Evolutionary conservation across 2,329 filamentous ascomycete species (phyloP).

Genomic region (Pseudogymnoascus sp.): DNA sequence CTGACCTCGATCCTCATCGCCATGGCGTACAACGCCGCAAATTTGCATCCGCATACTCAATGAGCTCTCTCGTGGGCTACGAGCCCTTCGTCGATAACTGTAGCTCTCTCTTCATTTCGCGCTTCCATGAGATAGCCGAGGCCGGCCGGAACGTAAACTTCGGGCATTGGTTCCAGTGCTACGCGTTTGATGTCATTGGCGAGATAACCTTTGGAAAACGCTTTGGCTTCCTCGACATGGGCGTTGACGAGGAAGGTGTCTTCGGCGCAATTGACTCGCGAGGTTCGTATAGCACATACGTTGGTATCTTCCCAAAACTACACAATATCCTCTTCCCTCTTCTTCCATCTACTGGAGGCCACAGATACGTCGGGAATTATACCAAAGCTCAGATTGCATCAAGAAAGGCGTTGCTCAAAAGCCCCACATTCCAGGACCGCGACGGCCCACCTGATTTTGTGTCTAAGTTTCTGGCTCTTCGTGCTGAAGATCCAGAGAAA

Average conservation of each 20-base stretch:
- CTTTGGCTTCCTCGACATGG: constrained; percentile 39
- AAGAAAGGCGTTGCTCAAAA: constrained; percentile 14
- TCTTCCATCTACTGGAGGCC: constrained; percentile 18
- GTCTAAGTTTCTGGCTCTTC: constrained; percentile 34
- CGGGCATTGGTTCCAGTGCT: constrained; percentile 38
- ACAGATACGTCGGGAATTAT: constrained; percentile 17
- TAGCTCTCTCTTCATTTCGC: constrained; percentile 32
- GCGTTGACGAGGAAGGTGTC: constrained; percentile 37
- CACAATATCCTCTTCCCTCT: constrained; percentile 30
- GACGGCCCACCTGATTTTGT: constrained; percentile 31
- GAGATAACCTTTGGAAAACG: constrained; percentile 37
- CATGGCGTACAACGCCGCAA: constrained; percentile 34
- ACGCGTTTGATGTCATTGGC: constrained; percentile 44
- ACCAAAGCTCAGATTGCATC: constrained; percentile 17
- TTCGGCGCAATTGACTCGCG: constrained; percentile 33
- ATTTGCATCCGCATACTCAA: constrained; percentile 38
- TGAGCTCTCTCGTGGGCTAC: constrained; percentile 40
- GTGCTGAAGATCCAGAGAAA: constrained; percentile 27
- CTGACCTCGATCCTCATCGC: constrained; percentile 28
- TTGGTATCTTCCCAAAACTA: constrained; percentile 36
- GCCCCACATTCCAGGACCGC: constrained; percentile 12
- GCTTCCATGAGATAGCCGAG: constrained; percentile 32
- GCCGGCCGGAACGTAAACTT: constrained; percentile 31
- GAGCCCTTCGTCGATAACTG: constrained; percentile 43
- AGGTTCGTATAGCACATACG: constrained; percentile 31